A percentile compares a stretch with the other conserved stretches of the same genome.
Conservation (phyloP, 2,329 filamentous ascomycete genomes). For the Knoxdaviesia capensis region DNA sequence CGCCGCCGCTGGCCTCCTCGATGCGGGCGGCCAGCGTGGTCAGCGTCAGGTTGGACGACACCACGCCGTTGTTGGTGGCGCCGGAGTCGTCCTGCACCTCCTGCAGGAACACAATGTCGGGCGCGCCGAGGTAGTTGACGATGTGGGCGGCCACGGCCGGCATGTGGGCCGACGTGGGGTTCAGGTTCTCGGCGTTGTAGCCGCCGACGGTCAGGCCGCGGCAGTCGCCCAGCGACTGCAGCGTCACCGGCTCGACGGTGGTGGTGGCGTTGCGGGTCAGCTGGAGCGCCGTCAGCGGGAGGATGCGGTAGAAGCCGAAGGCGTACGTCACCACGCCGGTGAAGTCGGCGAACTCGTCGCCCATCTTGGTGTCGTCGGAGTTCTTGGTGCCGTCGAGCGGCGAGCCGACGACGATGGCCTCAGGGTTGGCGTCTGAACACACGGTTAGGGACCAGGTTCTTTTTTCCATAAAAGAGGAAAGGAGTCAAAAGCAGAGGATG, state of each 20-base stretch:
- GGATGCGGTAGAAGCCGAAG: slow-evolving; percentile 49
- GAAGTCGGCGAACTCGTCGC: slow-evolving; percentile 43
- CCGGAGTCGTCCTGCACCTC: slow-evolving; percentile 52
- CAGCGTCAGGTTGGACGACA: slow-evolving; percentile 37
- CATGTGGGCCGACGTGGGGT: slow-evolving; percentile 32
- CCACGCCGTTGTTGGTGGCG: slow-evolving; percentile 34
- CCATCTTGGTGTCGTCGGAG: slow-evolving; percentile 37
- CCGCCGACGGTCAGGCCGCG: slow-evolving; percentile 39
- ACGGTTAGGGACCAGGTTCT: background rate
- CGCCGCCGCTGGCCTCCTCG: slow-evolving; percentile 20
- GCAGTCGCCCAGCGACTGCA: slow-evolving; percentile 35
- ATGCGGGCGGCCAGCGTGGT: slow-evolving; percentile 32
- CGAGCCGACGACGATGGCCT: slow-evolving; percentile 42
- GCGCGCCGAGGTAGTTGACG: slow-evolving; percentile 38
- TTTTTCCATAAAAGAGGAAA: background rate
- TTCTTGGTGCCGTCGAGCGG: slow-evolving; percentile 47
- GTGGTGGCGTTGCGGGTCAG: slow-evolving; percentile 23
- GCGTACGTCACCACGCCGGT: slow-evolving; percentile 46
- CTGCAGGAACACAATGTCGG: slow-evolving; percentile 48
- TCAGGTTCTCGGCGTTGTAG: slow-evolving; percentile 54
- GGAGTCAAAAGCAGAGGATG: too few relatives aligned
- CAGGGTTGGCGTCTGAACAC: slow-evolving; percentile 46
- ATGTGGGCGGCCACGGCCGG: slow-evolving; percentile 43
- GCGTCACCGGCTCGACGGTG: slow-evolving; percentile 26
- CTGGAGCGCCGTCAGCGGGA: slow-evolving; percentile 38